Percentiles rank a stretch among this genome's conserved stretches.
Conservation (phyloP, 768 basidiomycete species). For the Pisolithus orientalis region DNA sequence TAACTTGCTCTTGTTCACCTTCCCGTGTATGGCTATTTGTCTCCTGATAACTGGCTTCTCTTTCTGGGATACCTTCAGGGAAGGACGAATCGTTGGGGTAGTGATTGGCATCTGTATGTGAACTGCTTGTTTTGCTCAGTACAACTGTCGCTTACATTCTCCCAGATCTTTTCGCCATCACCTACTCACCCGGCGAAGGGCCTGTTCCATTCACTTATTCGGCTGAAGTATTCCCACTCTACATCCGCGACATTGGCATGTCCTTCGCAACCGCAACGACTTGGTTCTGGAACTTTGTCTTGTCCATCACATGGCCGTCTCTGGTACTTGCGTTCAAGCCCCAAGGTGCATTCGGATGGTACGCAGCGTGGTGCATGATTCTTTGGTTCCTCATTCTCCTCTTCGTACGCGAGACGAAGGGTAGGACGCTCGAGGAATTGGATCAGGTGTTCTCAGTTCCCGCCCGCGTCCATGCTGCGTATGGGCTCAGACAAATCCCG, state of each 20-base stretch:
- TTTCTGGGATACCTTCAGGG: slow-evolving; percentile 42
- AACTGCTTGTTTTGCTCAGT: too few relatives aligned
- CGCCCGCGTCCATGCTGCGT: slow-evolving; percentile 46
- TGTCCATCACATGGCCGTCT: slow-evolving; percentile 67
- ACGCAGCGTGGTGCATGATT: slow-evolving; percentile 53
- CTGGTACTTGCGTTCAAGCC: slow-evolving; percentile 57
- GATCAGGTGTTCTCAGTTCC: slow-evolving; percentile 50
- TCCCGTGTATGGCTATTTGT: slow-evolving; percentile 76
- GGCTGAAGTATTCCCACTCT: slow-evolving; percentile 86
- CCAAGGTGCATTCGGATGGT: slow-evolving; percentile 28
- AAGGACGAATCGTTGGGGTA: slow-evolving; percentile 41
- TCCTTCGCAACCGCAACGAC: slow-evolving; percentile 51
- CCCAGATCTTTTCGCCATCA: slow-evolving; percentile 47
- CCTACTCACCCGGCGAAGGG: slow-evolving; percentile 83
- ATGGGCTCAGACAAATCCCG: slow-evolving; percentile 50
- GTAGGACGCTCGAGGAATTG: slow-evolving; percentile 55
- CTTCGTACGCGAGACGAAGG: slow-evolving; percentile 68
- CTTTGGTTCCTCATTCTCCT: slow-evolving; percentile 53
- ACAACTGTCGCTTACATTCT: slow-evolving; percentile 5
- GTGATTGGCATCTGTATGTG: slow-evolving; percentile 41
- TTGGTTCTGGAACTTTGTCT: slow-evolving; percentile 59
- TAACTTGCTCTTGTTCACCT: slow-evolving; percentile 68
- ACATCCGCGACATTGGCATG: slow-evolving; percentile 22
- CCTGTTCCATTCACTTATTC: slow-evolving; percentile 90
- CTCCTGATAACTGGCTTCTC: slow-evolving; percentile 71